Percentiles rank a stretch among this genome's conserved stretches.
Conservation (phyloP, 495 filamentous ascomycete species). For the Penicillium canariense region DNA sequence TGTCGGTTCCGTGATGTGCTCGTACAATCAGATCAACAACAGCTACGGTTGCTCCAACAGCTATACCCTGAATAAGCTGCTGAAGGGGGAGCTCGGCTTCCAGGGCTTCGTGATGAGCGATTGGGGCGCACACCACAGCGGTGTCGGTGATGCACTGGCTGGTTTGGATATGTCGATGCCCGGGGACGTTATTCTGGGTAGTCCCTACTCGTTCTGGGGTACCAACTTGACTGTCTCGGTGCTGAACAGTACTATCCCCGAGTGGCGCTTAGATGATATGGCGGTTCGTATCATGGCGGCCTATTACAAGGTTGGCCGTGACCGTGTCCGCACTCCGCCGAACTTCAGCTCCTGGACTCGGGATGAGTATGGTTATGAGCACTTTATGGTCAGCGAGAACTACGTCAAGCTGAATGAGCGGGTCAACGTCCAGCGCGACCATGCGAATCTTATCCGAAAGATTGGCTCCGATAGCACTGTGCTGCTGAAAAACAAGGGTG, state of each 20-base stretch:
- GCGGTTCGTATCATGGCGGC: slow-evolving; percentile 88
- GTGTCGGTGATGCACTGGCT: slow-evolving; percentile 73
- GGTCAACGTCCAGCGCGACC: slow-evolving; percentile 78
- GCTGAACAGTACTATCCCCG: slow-evolving; percentile 85
- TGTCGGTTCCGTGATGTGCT: slow-evolving; percentile 89
- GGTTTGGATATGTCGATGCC: slow-evolving; percentile 97
- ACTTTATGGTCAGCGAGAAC: slow-evolving; percentile 58
- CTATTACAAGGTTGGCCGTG: slow-evolving; percentile 85
- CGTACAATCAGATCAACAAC: slow-evolving; percentile 84
- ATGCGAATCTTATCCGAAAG: slow-evolving; percentile 67
- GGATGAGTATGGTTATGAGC: slow-evolving; percentile 69
- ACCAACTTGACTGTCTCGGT: slow-evolving; percentile 82
- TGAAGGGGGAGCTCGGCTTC: slow-evolving; percentile 91
- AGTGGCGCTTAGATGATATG: slow-evolving; percentile 94
- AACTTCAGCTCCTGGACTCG: slow-evolving; percentile 88
- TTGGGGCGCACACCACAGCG: slow-evolving; percentile 84
- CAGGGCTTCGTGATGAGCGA: slow-evolving; percentile 93
- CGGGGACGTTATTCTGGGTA: slow-evolving; percentile 75
- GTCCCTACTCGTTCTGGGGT: slow-evolving; percentile 76
- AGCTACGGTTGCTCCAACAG: slow-evolving; percentile 69
- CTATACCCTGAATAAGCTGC: slow-evolving; percentile 71
- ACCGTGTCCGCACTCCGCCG: slow-evolving; percentile 57
- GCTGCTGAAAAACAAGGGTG: slow-evolving; percentile 80
- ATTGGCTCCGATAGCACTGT: slow-evolving; percentile 77
- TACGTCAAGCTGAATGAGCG: slow-evolving; percentile 75